phyloP scores from a whole-genome alignment of 176 grass and related monocot species.

The Coix lacrymajobi region DNA sequence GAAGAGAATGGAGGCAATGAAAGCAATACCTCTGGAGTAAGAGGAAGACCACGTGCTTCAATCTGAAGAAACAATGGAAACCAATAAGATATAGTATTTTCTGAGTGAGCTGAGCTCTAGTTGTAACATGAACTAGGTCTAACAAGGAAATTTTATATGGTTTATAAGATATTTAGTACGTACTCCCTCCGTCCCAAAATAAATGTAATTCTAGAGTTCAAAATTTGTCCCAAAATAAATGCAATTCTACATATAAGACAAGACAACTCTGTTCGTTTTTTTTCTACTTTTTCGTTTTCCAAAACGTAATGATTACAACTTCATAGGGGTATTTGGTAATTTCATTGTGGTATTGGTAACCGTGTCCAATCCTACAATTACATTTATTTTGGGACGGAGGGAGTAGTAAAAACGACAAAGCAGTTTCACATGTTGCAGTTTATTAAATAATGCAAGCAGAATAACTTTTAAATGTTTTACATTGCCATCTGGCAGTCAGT shows the following conservation, averaged over 20 bases:
- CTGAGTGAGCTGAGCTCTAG: not conserved
- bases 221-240: too few species aligned
- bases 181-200: too few species aligned
- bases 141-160: not conserved
- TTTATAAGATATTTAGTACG: not conserved
- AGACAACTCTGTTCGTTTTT: too few species aligned
- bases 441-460: not conserved
- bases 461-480: not conserved
- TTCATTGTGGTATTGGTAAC: too few species aligned
- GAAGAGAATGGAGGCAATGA: slow-evolving; percentile 79
- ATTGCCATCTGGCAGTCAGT: not conserved
- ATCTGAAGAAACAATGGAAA: slow-evolving; percentile 53
- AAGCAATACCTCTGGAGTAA: slow-evolving; percentile 71
- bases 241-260: too few species aligned
- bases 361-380: too few species aligned
- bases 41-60: slow-evolving; percentile 64
- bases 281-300: too few species aligned
- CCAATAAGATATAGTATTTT: not conserved
- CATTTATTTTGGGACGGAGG: too few species aligned
- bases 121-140: not conserved
- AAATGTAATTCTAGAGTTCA: too few species aligned
- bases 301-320: too few species aligned
- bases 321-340: too few species aligned
- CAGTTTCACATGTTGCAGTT: not conserved
- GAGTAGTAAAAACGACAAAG: not conserved